Percentiles rank a stretch among this genome's conserved stretches.
Evolutionary conservation across 768 basidiomycete species (phyloP).

Genomic region (Suillus cothurnatus): DNA sequence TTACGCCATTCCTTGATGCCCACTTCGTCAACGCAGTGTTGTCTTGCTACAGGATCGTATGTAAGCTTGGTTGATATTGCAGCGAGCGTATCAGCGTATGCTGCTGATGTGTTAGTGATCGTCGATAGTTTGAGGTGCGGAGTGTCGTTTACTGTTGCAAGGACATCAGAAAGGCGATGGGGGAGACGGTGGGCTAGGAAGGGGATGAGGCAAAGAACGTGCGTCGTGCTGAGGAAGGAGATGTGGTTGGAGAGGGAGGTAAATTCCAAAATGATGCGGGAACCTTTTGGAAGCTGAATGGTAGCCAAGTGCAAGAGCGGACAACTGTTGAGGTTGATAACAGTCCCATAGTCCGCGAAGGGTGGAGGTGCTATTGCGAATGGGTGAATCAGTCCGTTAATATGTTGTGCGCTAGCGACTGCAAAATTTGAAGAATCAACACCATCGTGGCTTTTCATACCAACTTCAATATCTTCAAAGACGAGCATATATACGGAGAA

Average conservation of each 20-base stretch:
- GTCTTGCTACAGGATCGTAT: constrained; percentile 16
- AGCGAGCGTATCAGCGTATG: constrained; percentile 26
- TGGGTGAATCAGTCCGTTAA: constrained; percentile 15
- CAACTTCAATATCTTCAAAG: too few relatives aligned
- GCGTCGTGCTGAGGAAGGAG: constrained; percentile 36
- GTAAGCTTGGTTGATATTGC: constrained; percentile 13
- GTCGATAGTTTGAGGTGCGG: constrained; percentile 32
- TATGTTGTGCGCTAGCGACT: constrained; percentile 11
- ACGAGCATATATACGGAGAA: not conserved
- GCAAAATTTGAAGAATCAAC: not conserved
- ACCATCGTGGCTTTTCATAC: not conserved
- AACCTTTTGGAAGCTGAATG: constrained; percentile 16
- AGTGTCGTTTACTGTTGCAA: constrained; percentile 36
- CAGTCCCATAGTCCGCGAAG: not conserved
- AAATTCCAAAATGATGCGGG: constrained; percentile 34
- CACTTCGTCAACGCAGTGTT: constrained; percentile 18
- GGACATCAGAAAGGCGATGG: constrained; percentile 38
- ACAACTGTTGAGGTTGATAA: constrained; percentile 27
- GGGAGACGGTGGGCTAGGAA: constrained; percentile 38
- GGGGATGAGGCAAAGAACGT: constrained; percentile 46
- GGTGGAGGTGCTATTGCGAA: constrained; percentile 7
- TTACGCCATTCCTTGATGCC: constrained; percentile 47
- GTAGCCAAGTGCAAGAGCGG: constrained; percentile 17
- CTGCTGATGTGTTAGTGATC: constrained; percentile 42
- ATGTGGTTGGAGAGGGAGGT: constrained; percentile 42